Evolutionary conservation across 1,284 basidiomycete species (phyloP), one percentile per base, ranked within the genome.

Genomic region (Cutaneotrichosporon daszewskae): DNA sequence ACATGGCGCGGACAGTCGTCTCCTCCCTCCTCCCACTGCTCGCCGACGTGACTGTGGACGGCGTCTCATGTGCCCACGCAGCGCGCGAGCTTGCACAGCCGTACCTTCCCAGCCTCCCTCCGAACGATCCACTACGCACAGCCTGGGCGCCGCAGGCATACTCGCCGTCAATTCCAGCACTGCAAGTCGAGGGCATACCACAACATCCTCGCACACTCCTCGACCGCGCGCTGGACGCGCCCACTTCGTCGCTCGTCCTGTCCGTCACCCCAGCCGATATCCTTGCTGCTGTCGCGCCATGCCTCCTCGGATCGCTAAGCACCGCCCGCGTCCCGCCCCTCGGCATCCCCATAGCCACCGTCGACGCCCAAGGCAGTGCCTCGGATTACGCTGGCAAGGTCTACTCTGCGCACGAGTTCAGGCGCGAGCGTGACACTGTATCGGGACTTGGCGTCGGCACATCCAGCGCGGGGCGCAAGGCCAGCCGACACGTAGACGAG

Each of bases 341-440:
- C 23, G 51, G 51, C 5, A 35, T 54, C 9, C 43, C 51, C 8
- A 14, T 27, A 17, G 26, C 45, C 11, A 32, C 32, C n/a, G 36
- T 34, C 17, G 17, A 22, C 16, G 42, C 39, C 8, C 24, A 35
- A 4, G n/a, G 32, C 5, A 34, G 26, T 25, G 51, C 51, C 6
- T 45, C 41, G 12, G 44, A 50, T 35, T 54, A 49, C 9, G 51
- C 47, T 3, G 51, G 51, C 33, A 54, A 54, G 18, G 51, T 54
- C n/a, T 54, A 54, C 34, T 54, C 51, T 16, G 45, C 47, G 25
- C 47, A 54, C 45, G 51, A 54, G 45, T 54, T 54, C 32, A 25
- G 51, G 22, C 38, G 45, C 5, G 51, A 54, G 32, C 25, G 51
- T 20, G 51, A 54, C 20, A 45, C 45, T 3, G 45, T 37, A n/a